Conservation (phyloP, 306 rosid species). For the Phaseolus lunatus region DNA sequence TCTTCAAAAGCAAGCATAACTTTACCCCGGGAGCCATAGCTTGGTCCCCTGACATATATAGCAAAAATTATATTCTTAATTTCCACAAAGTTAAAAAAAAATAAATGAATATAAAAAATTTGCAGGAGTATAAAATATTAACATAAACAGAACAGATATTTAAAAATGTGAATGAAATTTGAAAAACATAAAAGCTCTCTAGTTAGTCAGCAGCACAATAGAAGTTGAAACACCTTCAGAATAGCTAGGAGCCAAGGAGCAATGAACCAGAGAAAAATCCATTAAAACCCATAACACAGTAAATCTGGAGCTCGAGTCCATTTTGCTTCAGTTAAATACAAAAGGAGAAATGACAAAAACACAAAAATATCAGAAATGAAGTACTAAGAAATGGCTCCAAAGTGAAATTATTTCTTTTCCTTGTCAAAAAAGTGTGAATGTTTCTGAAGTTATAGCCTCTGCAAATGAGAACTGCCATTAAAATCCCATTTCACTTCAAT, state of each 20-base stretch:
- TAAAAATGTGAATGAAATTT: not conserved
- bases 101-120: not conserved
- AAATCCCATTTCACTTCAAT: not conserved
- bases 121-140: not conserved
- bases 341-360: not conserved
- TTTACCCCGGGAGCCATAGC: slow-evolving; percentile 81
- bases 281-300: not conserved
- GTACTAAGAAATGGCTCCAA: not conserved
- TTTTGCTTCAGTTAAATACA: slow-evolving; percentile 25
- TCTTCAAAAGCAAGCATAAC: slow-evolving; percentile 93
- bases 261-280: slow-evolving; percentile 15
- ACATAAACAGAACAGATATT: not conserved
- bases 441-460: not conserved
- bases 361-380: slow-evolving; percentile 17
- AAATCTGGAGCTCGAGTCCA: not conserved
- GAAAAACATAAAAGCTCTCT: not conserved
- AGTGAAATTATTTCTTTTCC: not conserved
- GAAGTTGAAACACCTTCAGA: not conserved
- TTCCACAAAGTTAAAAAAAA: slow-evolving; percentile 5
- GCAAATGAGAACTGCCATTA: slow-evolving; percentile 20
- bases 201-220: not conserved
- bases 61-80: slow-evolving; percentile 28
- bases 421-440: not conserved
- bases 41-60: slow-evolving; percentile 81
- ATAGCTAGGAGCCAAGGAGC: slow-evolving; percentile 26